phyloP scores from a whole-genome alignment of 2,329 filamentous ascomycete genomes.

The Botrytis porri region DNA sequence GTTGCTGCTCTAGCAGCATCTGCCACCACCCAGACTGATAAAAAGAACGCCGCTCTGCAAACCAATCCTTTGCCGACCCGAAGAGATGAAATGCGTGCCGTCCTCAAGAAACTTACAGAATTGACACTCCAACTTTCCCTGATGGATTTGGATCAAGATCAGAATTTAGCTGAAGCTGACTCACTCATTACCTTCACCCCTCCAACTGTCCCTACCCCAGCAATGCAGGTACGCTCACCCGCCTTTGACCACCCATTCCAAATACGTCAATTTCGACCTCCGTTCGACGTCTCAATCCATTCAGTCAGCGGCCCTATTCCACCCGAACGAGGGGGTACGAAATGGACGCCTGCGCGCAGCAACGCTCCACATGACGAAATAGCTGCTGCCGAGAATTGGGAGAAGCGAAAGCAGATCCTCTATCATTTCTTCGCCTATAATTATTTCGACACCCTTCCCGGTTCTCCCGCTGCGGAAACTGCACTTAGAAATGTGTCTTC shows the following conservation, averaged over 20 bases:
- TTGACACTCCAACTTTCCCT: neutral
- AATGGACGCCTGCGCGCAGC: neutral
- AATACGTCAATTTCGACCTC: neutral
- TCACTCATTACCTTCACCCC: neutral
- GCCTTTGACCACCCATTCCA: neutral
- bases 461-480: neutral
- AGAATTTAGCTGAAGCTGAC: neutral
- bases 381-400: neutral
- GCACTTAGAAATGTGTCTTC: neutral
- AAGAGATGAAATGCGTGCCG: neutral
- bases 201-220: neutral
- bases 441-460: neutral
- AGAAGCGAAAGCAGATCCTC: neutral
- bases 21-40: neutral
- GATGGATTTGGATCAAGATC: neutral
- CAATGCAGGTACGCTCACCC: neutral
- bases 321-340: neutral
- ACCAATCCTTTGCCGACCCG: neutral
- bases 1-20: neutral
- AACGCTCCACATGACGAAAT: neutral
- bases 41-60: neutral
- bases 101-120: neutral
- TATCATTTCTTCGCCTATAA: slow-evolving; percentile 6
- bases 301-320: neutral
- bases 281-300: neutral